Base-by-base conservation (phyloP, 2,329 filamentous ascomycete genomes). In the Juglanconis juglandina region DNA sequence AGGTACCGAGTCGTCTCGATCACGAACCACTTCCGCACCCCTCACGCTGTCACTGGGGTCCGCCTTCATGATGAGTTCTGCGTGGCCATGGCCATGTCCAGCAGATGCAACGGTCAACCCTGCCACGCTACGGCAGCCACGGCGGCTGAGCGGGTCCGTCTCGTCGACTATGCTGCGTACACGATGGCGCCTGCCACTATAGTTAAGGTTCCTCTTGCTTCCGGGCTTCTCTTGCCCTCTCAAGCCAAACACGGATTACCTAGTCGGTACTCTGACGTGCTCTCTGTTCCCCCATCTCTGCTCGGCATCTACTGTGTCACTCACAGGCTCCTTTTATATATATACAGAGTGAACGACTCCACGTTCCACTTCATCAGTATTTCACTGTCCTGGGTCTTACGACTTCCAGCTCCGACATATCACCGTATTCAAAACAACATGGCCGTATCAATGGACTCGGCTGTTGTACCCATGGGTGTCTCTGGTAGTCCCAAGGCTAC, bases 401-500 rank as follows among this genome's bases (percentile, higher is more conserved):
- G 9, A 48, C 33, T 13, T 61, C 47, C n/a, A 53, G 47, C 33
- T 35, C 44, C 42, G 53, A 47, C 44, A 47, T 47, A 47, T 8
- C 24, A 34, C 46, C 10, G 24, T 30, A 48, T 32, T n/a, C 10
- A 17, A 32, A 30, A 13, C n/a, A 62, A 24, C 50, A 65, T 65
- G 63, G 50, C 59, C 56, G 58, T 58, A 33, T 53, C 64, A 33
- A 65, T 65, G 37, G 62, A 67, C 44, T 63, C 63, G 42, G 54
- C 59, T 49, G 41, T 39, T 13, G 48, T 51, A 24, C 58, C 51
- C 11, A 56, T 35, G 34, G 59, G 55, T 42, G 56, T 64, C n/a
- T 46, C 63, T 44, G 42, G 61, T 60, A 58, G 61, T 50, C 58
- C 63, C 60, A 66, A 64, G 63, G 56, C 66, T 30, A 58, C 56